A percentile compares a stretch with the other conserved stretches of the same genome.
Conservation (phyloP, 225 moss, liverwort and hornwort species). For the Straminergon stramineum region DNA sequence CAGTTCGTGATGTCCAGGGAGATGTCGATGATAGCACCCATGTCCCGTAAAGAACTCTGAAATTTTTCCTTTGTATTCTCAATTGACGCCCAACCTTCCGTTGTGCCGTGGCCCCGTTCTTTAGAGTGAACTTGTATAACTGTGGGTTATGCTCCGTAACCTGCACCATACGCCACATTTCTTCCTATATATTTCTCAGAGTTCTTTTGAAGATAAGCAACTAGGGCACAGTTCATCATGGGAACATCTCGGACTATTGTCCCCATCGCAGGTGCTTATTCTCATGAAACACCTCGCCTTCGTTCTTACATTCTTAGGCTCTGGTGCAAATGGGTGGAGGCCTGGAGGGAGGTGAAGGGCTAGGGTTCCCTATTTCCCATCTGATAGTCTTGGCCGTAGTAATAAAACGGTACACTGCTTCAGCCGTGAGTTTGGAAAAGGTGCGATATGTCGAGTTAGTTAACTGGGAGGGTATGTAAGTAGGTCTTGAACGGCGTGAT, state of each 20-base stretch:
- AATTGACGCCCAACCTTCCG: not conserved
- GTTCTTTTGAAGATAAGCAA: not conserved
- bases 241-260: not conserved
- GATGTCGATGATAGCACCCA: not conserved
- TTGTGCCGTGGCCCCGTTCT: not conserved
- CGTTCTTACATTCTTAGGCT: not conserved
- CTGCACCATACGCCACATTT: not conserved
- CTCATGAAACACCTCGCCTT: not conserved
- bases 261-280: not conserved
- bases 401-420: conserved; percentile 15
- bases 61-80: not conserved
- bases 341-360: not conserved
- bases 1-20: not conserved
- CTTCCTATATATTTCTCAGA: not conserved
- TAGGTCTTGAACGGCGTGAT: conserved; percentile 20
- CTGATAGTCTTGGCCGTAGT: not conserved
- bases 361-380: not conserved
- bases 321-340: not conserved
- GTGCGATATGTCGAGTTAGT: conserved; percentile 26
- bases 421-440: conserved; percentile 18
- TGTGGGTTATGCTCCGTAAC: not conserved
- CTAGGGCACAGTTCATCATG: not conserved
- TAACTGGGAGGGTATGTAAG: conserved; percentile 18
- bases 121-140: not conserved
- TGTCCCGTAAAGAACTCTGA: not conserved